Conservation (phyloP, 2,329 filamentous ascomycete species). For the Cryphonectria carpinicola region DNA sequence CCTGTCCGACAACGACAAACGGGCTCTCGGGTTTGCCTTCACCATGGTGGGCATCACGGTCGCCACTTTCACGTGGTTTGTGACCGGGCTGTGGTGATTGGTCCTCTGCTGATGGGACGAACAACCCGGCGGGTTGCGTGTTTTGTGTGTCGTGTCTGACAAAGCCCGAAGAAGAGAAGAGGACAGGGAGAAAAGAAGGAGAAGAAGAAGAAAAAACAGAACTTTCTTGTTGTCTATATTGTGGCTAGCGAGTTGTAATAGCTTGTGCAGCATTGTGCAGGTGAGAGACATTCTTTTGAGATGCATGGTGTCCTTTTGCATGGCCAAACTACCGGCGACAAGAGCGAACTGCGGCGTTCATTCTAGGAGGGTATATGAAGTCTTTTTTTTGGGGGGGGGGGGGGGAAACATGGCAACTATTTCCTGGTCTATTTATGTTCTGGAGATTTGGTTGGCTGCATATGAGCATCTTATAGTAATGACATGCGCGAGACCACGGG, state of each 20-base stretch:
- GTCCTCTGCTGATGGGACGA: background rate
- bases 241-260: slow-evolving; percentile 20
- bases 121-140: background rate
- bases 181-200: too few relatives aligned
- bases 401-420: slow-evolving; percentile 13
- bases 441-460: slow-evolving; percentile 6
- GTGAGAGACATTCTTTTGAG: slow-evolving; percentile 21
- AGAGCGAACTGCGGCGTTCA: slow-evolving; percentile 23
- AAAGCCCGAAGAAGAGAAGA: background rate
- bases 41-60: slow-evolving; percentile 61
- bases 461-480: slow-evolving; percentile 28
- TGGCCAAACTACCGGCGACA: slow-evolving; percentile 3
- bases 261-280: slow-evolving; percentile 22
- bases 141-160: slow-evolving; percentile 2
- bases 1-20: slow-evolving; percentile 49
- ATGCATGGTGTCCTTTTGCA: slow-evolving; percentile 3
- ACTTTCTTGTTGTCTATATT: slow-evolving; percentile 17
- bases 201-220: background rate
- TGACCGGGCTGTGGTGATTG: slow-evolving; percentile 49
- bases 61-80: slow-evolving; percentile 67
- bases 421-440: slow-evolving; percentile 8
- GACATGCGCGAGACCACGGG: slow-evolving; percentile 6
- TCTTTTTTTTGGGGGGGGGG: too few relatives aligned
- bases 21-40: slow-evolving; percentile 54
- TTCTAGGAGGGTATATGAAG: slow-evolving; percentile 2